Base-by-base conservation (phyloP, 331 rosid genomes). In the Telfairia occidentalis region DNA sequence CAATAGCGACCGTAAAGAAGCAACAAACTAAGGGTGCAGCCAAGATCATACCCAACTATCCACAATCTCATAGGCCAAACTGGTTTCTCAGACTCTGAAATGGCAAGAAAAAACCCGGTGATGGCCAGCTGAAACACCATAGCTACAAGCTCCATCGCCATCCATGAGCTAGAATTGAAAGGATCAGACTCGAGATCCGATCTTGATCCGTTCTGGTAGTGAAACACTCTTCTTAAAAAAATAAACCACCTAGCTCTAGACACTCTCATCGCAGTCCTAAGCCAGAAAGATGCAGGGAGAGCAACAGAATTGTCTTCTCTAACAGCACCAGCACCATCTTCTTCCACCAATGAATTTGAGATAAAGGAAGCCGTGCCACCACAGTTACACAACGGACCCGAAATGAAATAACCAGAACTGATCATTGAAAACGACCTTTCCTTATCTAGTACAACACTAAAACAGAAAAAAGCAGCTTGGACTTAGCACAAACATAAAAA, bases 1-100 rank as follows among this genome's bases (percentile, higher is more conserved):
- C 81, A 76, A 71, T 83, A 88, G 57, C 98, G 97, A 0, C 96
- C 97, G 63, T 77, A 90, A 52, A 91, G 96, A 16, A 91, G 80
- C 74, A 94, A 55, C 61, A 94, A 75, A 81, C 85, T 87, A 72
- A 94, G 97, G 57, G 83, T 16, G 80, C 96, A 91, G 0, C 97
- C 97, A 79, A 91, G 86, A 77, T 88, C 91, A 81, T 94, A 91
- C 58, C 97, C 97, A 77, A 85, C 71, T 43, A 90, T 81, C 98
- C 98, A 94, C 58, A 90, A 59, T 82, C 98, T 94, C 97, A 94
- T 91, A 49, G 98, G 98, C 98, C 97, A 91, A 87, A 94, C 78
- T 34, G 98, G 98, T 76, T 70, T 91, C 82, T 94, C 97, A 71
- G 28, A 83, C 85, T 87, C 82, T 0, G 98, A 91, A 80, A 87